Evolutionary conservation across 1,139 yeast species (phyloP).

Genomic region (Blastobotrys niveus): DNA sequence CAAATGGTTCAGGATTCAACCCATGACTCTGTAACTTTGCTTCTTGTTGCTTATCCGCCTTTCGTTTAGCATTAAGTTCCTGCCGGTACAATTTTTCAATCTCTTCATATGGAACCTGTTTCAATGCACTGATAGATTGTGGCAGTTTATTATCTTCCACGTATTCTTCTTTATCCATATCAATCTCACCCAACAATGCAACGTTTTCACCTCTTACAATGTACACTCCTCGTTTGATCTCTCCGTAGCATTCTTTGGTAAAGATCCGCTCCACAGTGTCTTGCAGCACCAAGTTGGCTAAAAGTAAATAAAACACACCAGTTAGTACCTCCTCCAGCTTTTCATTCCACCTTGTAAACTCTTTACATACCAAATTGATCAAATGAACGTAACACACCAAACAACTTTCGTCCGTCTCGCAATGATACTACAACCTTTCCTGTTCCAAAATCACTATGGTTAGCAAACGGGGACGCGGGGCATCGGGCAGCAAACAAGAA

Average conservation of each 20-base stretch:
- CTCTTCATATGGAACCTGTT: slow-evolving; percentile 54
- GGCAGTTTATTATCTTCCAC: slow-evolving; percentile 42
- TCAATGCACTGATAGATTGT: slow-evolving; percentile 35
- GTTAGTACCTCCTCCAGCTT: too few species aligned
- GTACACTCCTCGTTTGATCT: slow-evolving; percentile 69
- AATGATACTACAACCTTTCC: slow-evolving; percentile 72
- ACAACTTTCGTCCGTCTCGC: slow-evolving; percentile 83
- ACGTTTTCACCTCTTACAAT: slow-evolving; percentile 96
- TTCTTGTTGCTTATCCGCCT: slow-evolving; percentile 44
- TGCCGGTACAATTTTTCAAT: slow-evolving; percentile 43
- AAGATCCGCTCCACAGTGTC: slow-evolving; percentile 86
- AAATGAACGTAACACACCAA: slow-evolving; percentile 89
- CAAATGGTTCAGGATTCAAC: slow-evolving; percentile 20
- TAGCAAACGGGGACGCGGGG: too few species aligned
- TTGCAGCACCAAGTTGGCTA: slow-evolving; percentile 78
- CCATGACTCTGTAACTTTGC: slow-evolving; percentile 40
- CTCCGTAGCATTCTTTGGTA: slow-evolving; percentile 58
- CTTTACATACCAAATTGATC: slow-evolving; percentile 68
- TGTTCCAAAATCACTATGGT: slow-evolving; percentile 17
- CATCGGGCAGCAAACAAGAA: too few species aligned
- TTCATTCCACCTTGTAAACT: neutral
- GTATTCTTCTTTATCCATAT: slow-evolving; percentile 78
- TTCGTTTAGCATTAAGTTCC: slow-evolving; percentile 36
- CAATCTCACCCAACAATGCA: slow-evolving; percentile 92
- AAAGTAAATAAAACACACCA: neutral